Percentiles rank a stretch among this genome's conserved stretches.
phyloP scores from a whole-genome alignment of 768 basidiomycete genomes.

The Amanita rimosa region DNA sequence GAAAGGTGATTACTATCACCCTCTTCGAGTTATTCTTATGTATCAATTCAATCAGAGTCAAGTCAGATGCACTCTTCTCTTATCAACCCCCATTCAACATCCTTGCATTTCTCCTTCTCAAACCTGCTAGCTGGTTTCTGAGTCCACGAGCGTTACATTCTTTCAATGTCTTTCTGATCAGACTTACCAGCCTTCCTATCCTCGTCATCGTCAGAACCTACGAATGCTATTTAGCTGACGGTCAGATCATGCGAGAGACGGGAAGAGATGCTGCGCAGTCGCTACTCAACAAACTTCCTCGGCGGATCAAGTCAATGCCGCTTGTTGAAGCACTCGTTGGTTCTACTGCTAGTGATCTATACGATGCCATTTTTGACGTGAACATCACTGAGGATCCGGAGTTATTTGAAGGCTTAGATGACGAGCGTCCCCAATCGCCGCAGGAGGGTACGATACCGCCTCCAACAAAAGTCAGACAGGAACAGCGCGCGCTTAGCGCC shows the following conservation, averaged over 20 bases:
- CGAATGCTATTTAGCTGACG: conserved; percentile 57
- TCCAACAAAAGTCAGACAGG: conserved; percentile 4
- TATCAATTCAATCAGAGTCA: conserved; percentile 41
- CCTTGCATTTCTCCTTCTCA: conserved; percentile 68
- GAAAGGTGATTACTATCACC: conserved; percentile 50
- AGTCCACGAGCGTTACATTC: conserved; percentile 74
- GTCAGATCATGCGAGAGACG: conserved; percentile 37
- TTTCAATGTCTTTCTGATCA: conserved; percentile 79
- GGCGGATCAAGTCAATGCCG: conserved; percentile 63
- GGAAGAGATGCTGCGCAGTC: conserved; percentile 41
- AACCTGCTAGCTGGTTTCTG: conserved; percentile 67
- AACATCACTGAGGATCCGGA: conserved; percentile 37
- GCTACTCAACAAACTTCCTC: conserved; percentile 55
- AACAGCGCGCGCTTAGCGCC: background rate
- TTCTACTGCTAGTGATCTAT: conserved; percentile 50
- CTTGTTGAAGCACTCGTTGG: conserved; percentile 72
- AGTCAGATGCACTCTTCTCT: conserved; percentile 82
- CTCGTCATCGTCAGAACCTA: conserved; percentile 68
- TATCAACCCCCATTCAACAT: conserved; percentile 90
- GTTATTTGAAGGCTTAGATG: conserved; percentile 40
- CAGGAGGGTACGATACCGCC: conserved; percentile 19
- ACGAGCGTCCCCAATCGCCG: conserved; percentile 33
- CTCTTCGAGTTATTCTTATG: conserved; percentile 3
- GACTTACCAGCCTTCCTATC: conserved; percentile 71
- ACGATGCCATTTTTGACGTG: conserved; percentile 73